A percentile compares a stretch with the other conserved stretches of the same genome.
Conservation (phyloP, 2,329 filamentous ascomycete species). For the Coccinonectria pachysandricola region DNA sequence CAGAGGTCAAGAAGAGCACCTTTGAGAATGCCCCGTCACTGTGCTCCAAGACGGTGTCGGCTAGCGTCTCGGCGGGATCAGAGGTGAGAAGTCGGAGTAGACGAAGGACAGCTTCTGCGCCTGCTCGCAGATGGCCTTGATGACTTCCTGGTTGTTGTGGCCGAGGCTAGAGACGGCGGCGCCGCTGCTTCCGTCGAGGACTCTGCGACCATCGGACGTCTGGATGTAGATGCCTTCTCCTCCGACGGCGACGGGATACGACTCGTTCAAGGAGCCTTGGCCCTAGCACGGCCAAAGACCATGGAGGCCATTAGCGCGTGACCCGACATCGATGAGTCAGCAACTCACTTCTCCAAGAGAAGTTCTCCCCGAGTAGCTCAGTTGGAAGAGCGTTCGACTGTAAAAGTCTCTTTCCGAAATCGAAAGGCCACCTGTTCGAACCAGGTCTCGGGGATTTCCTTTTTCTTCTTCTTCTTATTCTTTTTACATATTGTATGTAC, state of each 20-base stretch:
- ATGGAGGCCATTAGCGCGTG: too few species aligned
- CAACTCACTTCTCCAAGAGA: too few species aligned
- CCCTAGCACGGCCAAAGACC: too few species aligned
- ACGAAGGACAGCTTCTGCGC: slow-evolving; percentile 25
- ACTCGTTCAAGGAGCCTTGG: not conserved
- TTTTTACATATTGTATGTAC: too few species aligned
- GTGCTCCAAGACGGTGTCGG: slow-evolving; percentile 3
- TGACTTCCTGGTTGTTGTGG: slow-evolving; percentile 44
- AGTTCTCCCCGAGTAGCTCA: too few species aligned
- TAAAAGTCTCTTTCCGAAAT: too few species aligned
- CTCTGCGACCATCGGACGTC: slow-evolving; percentile 31
- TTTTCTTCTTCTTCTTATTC: too few species aligned
- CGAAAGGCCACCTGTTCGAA: too few species aligned
- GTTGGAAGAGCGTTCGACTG: too few species aligned
- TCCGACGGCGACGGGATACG: not conserved
- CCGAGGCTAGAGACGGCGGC: slow-evolving; percentile 56
- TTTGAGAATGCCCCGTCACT: slow-evolving; percentile 4
- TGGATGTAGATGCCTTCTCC: slow-evolving; percentile 7
- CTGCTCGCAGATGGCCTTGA: slow-evolving; percentile 42
- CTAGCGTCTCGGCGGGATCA: slow-evolving; percentile 8
- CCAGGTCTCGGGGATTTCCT: too few species aligned
- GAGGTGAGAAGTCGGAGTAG: slow-evolving; percentile 9
- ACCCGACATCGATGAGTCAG: too few species aligned
- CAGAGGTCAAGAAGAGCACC: slow-evolving; percentile 4
- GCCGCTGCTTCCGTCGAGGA: slow-evolving; percentile 57